These are phyloP conservation scores for Aspergillus candidus DNA, from an alignment of 2,329 filamentous ascomycete genomes.

Conservation along the genomic window DNA sequence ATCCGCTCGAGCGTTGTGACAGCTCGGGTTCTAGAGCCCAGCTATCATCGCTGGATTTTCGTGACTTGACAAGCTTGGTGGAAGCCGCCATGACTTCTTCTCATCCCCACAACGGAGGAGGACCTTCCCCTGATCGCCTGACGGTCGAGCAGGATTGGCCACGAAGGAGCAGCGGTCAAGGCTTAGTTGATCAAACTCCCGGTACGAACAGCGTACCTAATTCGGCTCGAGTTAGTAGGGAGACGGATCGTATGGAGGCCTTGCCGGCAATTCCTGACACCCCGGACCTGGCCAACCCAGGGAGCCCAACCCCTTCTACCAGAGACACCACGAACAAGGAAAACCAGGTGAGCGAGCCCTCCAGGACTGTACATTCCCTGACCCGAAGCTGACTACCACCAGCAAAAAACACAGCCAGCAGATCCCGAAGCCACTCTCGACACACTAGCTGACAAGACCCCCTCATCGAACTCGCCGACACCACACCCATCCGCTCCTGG, in stretches of 20 bases:
- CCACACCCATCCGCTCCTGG: conserved; percentile 8
- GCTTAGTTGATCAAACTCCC: no score
- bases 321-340: no score
- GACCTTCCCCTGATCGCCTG: conserved; percentile 17
- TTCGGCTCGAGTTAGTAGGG: no score
- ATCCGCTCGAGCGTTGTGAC: conserved; percentile 17
- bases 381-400: conserved; percentile 3
- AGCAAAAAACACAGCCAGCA: conserved; percentile 3
- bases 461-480: conserved; percentile 7
- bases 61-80: conserved; percentile 29
- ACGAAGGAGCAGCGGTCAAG: background rate
- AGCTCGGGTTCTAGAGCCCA: conserved; percentile 12
- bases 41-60: conserved; percentile 26
- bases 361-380: background rate
- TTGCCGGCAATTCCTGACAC: no score
- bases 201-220: no score
- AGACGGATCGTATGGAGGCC: no score
- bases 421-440: conserved; percentile 1
- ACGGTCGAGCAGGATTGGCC: background rate
- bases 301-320: no score
- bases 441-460: conserved; percentile 1
- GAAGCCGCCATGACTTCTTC: conserved; percentile 27
- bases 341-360: no score
- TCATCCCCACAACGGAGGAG: conserved; percentile 16
- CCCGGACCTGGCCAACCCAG: no score